Base-by-base conservation (phyloP, 2,329 filamentous ascomycete species). In the Apiospora pterosperma region DNA sequence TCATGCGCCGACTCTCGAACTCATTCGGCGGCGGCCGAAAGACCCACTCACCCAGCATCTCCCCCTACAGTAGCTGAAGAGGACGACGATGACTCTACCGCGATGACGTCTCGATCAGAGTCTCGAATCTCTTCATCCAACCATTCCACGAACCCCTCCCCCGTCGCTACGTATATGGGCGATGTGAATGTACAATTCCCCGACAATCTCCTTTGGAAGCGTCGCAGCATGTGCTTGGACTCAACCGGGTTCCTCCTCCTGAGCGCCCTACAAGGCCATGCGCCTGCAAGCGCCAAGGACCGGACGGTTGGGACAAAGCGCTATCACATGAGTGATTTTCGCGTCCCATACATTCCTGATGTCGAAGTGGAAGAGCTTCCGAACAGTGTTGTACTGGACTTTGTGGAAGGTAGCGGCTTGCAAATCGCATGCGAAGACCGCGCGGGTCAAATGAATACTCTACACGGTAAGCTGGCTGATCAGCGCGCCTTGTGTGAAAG, bases 101-200 rank as follows among this genome's bases (percentile, higher is more conserved):
- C 73, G 16, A 66, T 71, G 64, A 69, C 66, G 59, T 67, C 64
- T 36, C 64, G 67, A 65, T 28, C 62, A 8, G 34, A 36, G 21
- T 38, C 39, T 5, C 28, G 19, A 3, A 28, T 55, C 23, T 48
- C 42, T 16, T 34, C 48, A 8, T 25, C 34, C 10, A 62, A 44
- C 36, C 19, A 8, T 4, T 38, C 34, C 2, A 25, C 34, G 8
- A 42, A 21, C 19, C 48, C 58, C 58, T 55, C 48, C 4, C 42
- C 39, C 31, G 80, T 88, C 62, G 83, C 90, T 31, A 83, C 92
- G 4, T 89, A 90, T 67, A 85, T 97, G 76, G 93, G 94, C 60
- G 92, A 97, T 73, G 90, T 99, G 68, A 98, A 99, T 72, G 92
- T 98, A 12, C 96, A 99, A 76, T 97, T 99, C 75, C 96, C 96